These are phyloP conservation scores for Paraphaeosphaeria sporulosa DNA, from an alignment of 2,329 filamentous ascomycete species.

Conservation along the genomic window DNA sequence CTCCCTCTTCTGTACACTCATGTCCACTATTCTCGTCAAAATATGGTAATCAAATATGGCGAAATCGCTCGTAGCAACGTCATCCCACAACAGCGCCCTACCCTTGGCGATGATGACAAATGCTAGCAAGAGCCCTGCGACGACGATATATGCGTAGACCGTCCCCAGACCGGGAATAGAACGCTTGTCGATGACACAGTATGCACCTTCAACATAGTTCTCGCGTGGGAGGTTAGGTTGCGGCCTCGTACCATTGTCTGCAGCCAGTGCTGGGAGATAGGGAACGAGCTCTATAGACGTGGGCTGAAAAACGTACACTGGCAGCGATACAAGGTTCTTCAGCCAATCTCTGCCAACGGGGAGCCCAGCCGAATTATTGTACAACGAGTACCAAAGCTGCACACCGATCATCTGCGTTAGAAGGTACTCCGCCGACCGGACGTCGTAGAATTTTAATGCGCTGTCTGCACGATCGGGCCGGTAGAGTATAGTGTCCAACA, in stretches of 20 bases:
- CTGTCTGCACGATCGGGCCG: constrained; percentile 13
- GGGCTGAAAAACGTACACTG: constrained; percentile 25
- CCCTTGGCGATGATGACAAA: constrained; percentile 20
- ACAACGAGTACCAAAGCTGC: constrained; percentile 19
- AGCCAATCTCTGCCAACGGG: constrained; percentile 21
- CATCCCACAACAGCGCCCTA: constrained; percentile 10
- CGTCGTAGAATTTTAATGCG: constrained; percentile 16
- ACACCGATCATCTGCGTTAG: constrained; percentile 20
- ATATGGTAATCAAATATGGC: constrained; percentile 21
- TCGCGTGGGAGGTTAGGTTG: constrained; percentile 21
- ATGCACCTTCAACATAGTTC: constrained; percentile 23
- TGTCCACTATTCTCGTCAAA: constrained; percentile 15
- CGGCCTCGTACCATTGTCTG: constrained; percentile 13
- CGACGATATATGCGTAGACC: constrained; percentile 23
- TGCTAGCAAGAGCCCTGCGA: constrained; percentile 17
- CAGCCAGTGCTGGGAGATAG: not conserved
- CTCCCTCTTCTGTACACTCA: not conserved
- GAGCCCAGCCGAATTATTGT: constrained; percentile 3
- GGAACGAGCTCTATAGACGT: constrained; percentile 11
- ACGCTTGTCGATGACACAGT: constrained; percentile 17
- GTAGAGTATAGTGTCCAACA: constrained; percentile 22
- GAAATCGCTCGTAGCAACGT: constrained; percentile 22
- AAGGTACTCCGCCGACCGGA: constrained; percentile 20
- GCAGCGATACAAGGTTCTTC: constrained; percentile 21
- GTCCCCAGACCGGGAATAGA: constrained; percentile 21